Conservation (phyloP, 768 basidiomycete species). For the Tricholoma flavovirens region DNA sequence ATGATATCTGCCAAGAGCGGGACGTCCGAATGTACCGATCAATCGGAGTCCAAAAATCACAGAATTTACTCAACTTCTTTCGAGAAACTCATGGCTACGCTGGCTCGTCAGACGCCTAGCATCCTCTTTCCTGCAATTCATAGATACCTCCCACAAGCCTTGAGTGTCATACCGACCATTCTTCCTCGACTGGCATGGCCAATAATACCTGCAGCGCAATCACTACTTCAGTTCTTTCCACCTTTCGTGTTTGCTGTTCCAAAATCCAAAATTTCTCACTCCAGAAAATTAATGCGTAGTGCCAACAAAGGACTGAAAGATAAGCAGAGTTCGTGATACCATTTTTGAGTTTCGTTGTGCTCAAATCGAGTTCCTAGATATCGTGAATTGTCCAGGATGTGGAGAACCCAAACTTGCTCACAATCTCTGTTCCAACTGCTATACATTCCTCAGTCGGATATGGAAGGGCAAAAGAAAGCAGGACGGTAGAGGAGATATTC, state of each 20-base stretch:
- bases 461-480: conserved; percentile 49
- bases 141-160: conserved; percentile 8
- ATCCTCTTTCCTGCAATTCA: conserved; percentile 11
- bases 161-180: conserved; percentile 16
- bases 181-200: conserved; percentile 26
- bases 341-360: neutral
- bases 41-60: conserved; percentile 37
- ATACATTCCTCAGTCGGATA: conserved; percentile 57
- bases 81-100: conserved; percentile 26
- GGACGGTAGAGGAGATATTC: conserved; percentile 22
- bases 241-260: conserved; percentile 89
- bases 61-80: neutral
- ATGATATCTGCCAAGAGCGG: neutral
- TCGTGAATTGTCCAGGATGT: conserved; percentile 88
- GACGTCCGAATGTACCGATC: no score
- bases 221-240: conserved; percentile 70
- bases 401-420: conserved; percentile 86
- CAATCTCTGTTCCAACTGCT: conserved; percentile 81
- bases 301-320: conserved; percentile 95
- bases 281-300: conserved; percentile 89
- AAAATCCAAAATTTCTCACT: conserved; percentile 91
- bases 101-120: conserved; percentile 22
- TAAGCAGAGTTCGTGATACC: conserved; percentile 65
- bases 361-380: conserved; percentile 44
- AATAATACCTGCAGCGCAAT: conserved; percentile 32